phyloP scores from a whole-genome alignment of 2,329 filamentous ascomycete species.

The Claviceps sorghi region DNA sequence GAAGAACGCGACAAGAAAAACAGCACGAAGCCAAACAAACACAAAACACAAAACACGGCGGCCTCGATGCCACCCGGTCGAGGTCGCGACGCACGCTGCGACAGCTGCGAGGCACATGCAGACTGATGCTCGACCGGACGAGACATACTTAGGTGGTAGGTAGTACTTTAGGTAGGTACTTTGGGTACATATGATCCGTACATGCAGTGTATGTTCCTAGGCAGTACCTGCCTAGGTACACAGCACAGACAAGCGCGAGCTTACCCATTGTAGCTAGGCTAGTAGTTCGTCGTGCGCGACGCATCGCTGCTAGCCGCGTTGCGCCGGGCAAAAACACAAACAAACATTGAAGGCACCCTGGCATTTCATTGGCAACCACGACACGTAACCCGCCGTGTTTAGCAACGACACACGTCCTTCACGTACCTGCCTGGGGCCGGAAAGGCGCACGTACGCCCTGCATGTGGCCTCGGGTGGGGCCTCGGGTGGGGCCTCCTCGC shows the following conservation, averaged over 20 bases:
- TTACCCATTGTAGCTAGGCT: background rate
- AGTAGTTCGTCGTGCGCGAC: background rate
- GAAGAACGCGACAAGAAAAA: too few relatives aligned
- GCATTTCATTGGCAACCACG: background rate
- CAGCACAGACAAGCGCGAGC: background rate
- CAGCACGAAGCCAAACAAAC: too few relatives aligned
- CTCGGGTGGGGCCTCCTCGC: too few relatives aligned
- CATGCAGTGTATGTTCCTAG: too few relatives aligned
- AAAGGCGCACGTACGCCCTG: background rate
- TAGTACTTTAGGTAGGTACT: too few relatives aligned
- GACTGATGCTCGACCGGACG: background rate
- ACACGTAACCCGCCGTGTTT: background rate
- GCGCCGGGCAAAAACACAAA: background rate
- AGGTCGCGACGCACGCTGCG: too few relatives aligned
- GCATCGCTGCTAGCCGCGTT: background rate
- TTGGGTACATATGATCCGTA: too few relatives aligned
- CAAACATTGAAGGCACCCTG: background rate
- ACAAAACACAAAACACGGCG: too few relatives aligned
- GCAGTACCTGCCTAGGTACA: too few relatives aligned
- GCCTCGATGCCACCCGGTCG: too few relatives aligned
- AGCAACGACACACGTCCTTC: background rate
- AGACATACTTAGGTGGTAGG: too few relatives aligned
- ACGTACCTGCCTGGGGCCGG: background rate
- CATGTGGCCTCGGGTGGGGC: conserved; percentile 4
- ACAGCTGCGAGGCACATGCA: background rate